Conservation (phyloP, 495 filamentous ascomycete genomes). For the Thermochaetoides thermophila region DNA sequence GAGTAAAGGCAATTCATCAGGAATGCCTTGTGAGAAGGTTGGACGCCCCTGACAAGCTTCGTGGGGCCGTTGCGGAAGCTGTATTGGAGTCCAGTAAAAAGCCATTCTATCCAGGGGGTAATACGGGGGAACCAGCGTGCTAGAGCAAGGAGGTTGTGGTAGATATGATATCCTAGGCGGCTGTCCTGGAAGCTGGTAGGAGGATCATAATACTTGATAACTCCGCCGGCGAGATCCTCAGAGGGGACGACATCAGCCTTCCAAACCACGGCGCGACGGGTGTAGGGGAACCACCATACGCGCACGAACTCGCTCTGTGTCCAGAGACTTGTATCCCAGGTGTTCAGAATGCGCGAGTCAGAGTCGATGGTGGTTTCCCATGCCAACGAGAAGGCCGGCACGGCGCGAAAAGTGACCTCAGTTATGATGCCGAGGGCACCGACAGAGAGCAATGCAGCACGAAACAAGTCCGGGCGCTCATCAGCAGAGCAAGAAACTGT, state of each 20-base stretch:
- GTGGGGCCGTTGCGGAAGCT: constrained; percentile 58
- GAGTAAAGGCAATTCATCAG: constrained; percentile 94
- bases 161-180: constrained; percentile 67
- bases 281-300: constrained; percentile 96
- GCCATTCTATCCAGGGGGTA: constrained; percentile 78
- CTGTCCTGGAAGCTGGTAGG: constrained; percentile 60
- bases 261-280: constrained; percentile 74
- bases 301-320: constrained; percentile 72
- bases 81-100: constrained; percentile 91
- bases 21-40: constrained; percentile 63
- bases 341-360: constrained; percentile 47
- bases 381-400: constrained; percentile 59
- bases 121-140: constrained; percentile 64
- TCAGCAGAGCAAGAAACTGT: constrained; percentile 55
- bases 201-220: constrained; percentile 25
- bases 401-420: constrained; percentile 71
- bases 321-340: constrained; percentile 71
- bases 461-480: constrained; percentile 65
- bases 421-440: constrained; percentile 84
- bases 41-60: constrained; percentile 48
- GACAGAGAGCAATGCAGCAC: constrained; percentile 72
- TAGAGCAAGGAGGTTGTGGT: constrained; percentile 73
- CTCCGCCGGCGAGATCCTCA: constrained; percentile 39
- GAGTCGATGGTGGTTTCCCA: constrained; percentile 72
- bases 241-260: constrained; percentile 41